Percentiles rank a stretch among this genome's conserved stretches.
Conservation (phyloP, 2,329 filamentous ascomycete genomes). For the Colletotrichum tanaceti region DNA sequence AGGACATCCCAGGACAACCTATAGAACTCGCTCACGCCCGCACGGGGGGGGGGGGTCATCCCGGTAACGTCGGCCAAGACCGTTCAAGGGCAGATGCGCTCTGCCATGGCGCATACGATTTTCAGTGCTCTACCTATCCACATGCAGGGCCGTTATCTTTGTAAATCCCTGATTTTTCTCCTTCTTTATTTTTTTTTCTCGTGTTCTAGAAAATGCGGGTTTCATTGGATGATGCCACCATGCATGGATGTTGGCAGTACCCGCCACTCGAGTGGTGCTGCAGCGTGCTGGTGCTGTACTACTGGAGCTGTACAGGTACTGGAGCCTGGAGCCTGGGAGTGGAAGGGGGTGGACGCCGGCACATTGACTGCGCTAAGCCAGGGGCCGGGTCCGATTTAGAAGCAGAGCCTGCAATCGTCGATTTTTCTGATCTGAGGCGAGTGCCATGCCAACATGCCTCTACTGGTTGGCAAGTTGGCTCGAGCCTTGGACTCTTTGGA, state of each 20-base stretch:
- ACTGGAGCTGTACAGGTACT: no score
- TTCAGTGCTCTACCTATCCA: no score
- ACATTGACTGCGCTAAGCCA: slow-evolving; percentile 38
- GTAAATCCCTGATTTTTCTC: slow-evolving; percentile 33
- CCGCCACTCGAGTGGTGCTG: not conserved
- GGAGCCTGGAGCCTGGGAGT: no score
- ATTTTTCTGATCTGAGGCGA: slow-evolving; percentile 33
- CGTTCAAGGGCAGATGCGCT: slow-evolving; percentile 10
- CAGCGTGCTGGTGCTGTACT: no score
- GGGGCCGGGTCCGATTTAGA: slow-evolving; percentile 39
- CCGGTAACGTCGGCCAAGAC: slow-evolving; percentile 8
- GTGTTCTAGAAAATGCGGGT: slow-evolving; percentile 38
- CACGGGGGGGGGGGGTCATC: slow-evolving; percentile 20
- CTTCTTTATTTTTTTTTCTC: slow-evolving; percentile 32
- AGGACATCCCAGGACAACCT: not conserved
- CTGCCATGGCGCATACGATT: not conserved
- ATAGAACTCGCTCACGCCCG: no score
- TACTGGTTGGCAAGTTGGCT: no score
- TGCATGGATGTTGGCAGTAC: no score
- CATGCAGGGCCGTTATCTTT: slow-evolving; percentile 35
- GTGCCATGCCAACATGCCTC: no score
- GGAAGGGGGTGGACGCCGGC: slow-evolving; percentile 26
- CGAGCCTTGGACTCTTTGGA: slow-evolving; percentile 1
- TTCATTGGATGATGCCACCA: slow-evolving; percentile 2
- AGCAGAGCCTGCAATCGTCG: slow-evolving; percentile 34